A percentile compares a stretch with the other conserved stretches of the same genome.
These are phyloP conservation scores for Penicillium sp. DNA, from an alignment of 2,329 filamentous ascomycete species.

Conservation along the genomic window DNA sequence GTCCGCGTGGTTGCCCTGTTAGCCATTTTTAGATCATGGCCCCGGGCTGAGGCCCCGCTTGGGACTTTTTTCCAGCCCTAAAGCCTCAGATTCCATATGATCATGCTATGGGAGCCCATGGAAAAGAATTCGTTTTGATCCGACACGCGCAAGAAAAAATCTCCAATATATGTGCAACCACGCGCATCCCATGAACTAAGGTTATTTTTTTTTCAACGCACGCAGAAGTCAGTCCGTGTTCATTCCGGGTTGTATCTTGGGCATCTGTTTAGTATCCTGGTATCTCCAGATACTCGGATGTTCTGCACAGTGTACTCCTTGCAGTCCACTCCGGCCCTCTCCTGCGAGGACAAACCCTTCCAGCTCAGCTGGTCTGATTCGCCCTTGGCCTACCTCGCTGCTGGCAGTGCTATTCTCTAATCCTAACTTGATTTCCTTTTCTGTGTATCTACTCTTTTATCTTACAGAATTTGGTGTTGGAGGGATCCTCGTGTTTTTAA, in stretches of 20 bases:
- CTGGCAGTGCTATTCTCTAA: constrained; percentile 9
- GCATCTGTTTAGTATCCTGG: background rate
- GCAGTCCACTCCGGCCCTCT: background rate
- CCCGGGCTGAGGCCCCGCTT: background rate
- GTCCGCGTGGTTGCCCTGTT: constrained; percentile 3
- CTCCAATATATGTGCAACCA: background rate
- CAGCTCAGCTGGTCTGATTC: constrained; percentile 9
- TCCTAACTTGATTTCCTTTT: constrained; percentile 8
- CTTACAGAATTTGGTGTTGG: constrained; percentile 11
- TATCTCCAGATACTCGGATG: background rate
- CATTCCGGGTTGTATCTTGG: background rate
- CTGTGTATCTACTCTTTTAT: constrained; percentile 23
- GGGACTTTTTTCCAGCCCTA: constrained; percentile 1
- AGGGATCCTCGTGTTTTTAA: constrained; percentile 1
- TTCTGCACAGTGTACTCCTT: background rate
- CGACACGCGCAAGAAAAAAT: background rate
- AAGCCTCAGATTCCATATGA: background rate
- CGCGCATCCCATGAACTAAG: background rate
- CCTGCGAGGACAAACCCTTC: background rate
- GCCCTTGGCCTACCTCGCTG: constrained; percentile 3
- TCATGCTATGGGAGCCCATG: background rate
- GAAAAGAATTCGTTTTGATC: background rate
- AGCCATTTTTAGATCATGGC: constrained; percentile 4
- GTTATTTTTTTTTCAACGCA: background rate
- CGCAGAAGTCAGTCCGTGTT: background rate